Percentiles rank a stretch among this genome's conserved stretches.
phyloP scores from a whole-genome alignment of 768 basidiomycete genomes.

The Tricholoma furcatifolium region DNA sequence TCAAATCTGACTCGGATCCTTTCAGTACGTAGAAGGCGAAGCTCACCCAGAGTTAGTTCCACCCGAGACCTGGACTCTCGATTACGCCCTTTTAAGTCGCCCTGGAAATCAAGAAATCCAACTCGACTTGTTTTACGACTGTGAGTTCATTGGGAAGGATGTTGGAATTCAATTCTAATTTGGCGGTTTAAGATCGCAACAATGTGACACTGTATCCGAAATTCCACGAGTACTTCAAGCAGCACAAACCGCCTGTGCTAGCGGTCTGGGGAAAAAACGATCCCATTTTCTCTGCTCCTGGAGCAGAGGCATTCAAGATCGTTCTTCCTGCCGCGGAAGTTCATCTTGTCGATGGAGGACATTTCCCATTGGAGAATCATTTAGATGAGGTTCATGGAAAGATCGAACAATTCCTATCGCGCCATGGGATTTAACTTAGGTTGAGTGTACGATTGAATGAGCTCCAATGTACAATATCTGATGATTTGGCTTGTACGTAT shows the following conservation, averaged over 20 bases:
- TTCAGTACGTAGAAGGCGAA: slow-evolving; percentile 36
- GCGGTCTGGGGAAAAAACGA: slow-evolving; percentile 52
- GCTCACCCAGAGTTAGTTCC: slow-evolving; percentile 32
- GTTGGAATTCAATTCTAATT: neutral
- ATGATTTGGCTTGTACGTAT: too few species aligned
- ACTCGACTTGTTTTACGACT: slow-evolving; percentile 37
- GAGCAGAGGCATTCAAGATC: slow-evolving; percentile 43
- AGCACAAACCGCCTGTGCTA: slow-evolving; percentile 38
- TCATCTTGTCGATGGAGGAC: slow-evolving; percentile 40
- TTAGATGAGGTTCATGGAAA: slow-evolving; percentile 30
- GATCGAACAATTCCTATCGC: slow-evolving; percentile 29
- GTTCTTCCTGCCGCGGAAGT: slow-evolving; percentile 37
- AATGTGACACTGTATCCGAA: slow-evolving; percentile 43
- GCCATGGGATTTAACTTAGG: neutral
- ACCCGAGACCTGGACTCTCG: slow-evolving; percentile 39
- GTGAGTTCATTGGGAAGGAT: slow-evolving; percentile 5
- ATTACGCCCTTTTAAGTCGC: slow-evolving; percentile 38
- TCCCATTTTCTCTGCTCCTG: slow-evolving; percentile 37
- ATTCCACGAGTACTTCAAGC: slow-evolving; percentile 43
- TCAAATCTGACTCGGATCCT: neutral
- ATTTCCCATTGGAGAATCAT: slow-evolving; percentile 46
- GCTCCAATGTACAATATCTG: too few species aligned
- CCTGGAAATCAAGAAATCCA: slow-evolving; percentile 41
- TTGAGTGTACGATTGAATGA: neutral
- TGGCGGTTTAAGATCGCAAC: slow-evolving; percentile 29